Percentiles rank a stretch among this genome's conserved stretches.
Conservation (phyloP, 371 early-diverging fungal species). For the Saksenaea vasiformis region DNA sequence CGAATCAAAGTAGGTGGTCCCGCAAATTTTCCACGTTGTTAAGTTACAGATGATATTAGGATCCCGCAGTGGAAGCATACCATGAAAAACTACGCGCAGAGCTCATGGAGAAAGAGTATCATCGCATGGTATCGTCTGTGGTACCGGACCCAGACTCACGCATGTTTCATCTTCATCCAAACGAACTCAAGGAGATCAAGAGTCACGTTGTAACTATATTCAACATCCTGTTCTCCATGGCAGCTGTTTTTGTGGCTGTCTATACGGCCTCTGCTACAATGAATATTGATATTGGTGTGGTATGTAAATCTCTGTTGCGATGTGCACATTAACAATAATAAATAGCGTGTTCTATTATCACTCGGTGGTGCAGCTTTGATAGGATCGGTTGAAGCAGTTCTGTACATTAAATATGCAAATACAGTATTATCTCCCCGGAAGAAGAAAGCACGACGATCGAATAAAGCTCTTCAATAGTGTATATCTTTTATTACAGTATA, state of each 20-base stretch:
- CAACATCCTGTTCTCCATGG: conserved; percentile 66
- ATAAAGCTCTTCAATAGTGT: not conserved
- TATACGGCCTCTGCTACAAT: conserved; percentile 57
- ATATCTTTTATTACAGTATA: not conserved
- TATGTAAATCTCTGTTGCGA: conserved; percentile 24
- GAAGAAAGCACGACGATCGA: conserved; percentile 9
- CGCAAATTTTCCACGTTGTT: not conserved
- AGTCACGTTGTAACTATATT: conserved; percentile 58
- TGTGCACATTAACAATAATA: not conserved
- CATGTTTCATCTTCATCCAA: conserved; percentile 29
- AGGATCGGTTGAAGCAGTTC: conserved; percentile 54
- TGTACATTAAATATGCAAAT: conserved; percentile 43
- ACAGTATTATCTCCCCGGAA: conserved; percentile 21
- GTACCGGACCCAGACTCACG: conserved; percentile 34
- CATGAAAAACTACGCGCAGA: conserved; percentile 33
- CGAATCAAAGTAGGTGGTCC: not conserved
- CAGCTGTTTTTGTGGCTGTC: conserved; percentile 63
- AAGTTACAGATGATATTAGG: conserved; percentile 12
- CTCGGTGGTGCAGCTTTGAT: conserved; percentile 56
- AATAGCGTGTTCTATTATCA: conserved; percentile 55
- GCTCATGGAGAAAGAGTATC: conserved; percentile 35
- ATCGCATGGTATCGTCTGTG: conserved; percentile 35
- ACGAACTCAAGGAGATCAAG: conserved; percentile 53
- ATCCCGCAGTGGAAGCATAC: conserved; percentile 35
- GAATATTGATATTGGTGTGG: conserved; percentile 58